phyloP scores from a whole-genome alignment of 768 basidiomycete genomes.

The Pisolithus albus region DNA sequence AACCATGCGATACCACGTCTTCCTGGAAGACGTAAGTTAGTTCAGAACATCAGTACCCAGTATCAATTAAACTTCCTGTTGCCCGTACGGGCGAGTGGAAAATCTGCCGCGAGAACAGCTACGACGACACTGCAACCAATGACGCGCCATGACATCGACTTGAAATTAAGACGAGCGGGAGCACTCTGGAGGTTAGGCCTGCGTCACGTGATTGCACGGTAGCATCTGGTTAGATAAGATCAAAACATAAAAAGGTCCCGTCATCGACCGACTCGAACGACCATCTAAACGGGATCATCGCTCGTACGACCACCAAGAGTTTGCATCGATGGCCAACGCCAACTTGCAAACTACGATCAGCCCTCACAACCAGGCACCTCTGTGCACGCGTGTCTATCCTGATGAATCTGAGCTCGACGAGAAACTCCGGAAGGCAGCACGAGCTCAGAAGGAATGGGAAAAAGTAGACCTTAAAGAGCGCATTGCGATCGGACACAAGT shows the following conservation, averaged over 20 bases:
- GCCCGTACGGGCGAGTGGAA: neutral
- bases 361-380: slow-evolving; percentile 71
- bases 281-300: neutral
- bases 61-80: neutral
- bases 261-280: too few species aligned
- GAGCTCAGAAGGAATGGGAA: slow-evolving; percentile 73
- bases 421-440: slow-evolving; percentile 48
- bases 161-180: too few species aligned
- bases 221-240: too few species aligned
- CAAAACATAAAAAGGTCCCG: too few species aligned
- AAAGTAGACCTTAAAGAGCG: slow-evolving; percentile 53
- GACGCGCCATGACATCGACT: neutral
- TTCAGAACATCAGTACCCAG: neutral
- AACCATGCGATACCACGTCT: neutral
- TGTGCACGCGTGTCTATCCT: slow-evolving; percentile 57
- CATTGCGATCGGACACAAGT: slow-evolving; percentile 62
- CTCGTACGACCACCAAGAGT: neutral
- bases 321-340: slow-evolving; percentile 15
- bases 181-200: too few species aligned
- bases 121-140: neutral
- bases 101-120: neutral
- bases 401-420: slow-evolving; percentile 50
- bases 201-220: too few species aligned
- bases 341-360: slow-evolving; percentile 71
- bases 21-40: neutral